Evolutionary conservation across 2,329 filamentous ascomycete genomes (phyloP), one percentile per base, ranked within the genome.

Genomic region (Didymella pomorum): DNA sequence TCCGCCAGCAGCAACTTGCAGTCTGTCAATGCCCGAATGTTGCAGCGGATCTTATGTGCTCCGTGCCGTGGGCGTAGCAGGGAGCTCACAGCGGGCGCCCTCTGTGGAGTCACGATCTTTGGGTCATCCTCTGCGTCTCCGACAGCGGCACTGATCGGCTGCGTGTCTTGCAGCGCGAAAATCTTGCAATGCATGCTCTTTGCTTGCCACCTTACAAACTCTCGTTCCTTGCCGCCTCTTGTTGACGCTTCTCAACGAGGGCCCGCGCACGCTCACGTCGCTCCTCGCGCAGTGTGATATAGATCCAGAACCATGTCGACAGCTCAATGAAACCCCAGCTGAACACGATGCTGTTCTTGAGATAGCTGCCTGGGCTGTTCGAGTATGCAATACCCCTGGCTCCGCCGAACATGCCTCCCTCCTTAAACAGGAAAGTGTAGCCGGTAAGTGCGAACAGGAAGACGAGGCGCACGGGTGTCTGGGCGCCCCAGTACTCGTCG

Each of bases 261-360:
- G 70, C 67, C 21, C 62, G 62, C 4, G 66, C 68, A 29, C 69
- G 69, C 59, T 75, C 70, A 18, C 68, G 60, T 39, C 75, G 67
- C 61, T 79, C 76, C 50, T 79, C 76, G 18, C 75, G 67, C 33
- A 79, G 51, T 29, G 72, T 69, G 18, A 77, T 55, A 52, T 73
- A 79, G 7, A 78, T 87, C 93, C 93, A 97, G 77, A 96, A 93
- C 92, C 93, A 97, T 61, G 85, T 84, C 65, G 92, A 82, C 75
- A 92, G 86, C 81, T 97, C 93, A 71, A 96, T 72, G 70, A 97
- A 95, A 9, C 87, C 87, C 78, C 92, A 95, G 0, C 90, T 88
- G 73, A 97, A 96, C 39, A 96, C 86, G 39, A 96, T 81, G 49
- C 92, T 86, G 74, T 96, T 96, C 80, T 93, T 92, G 68, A 97